phyloP scores from a whole-genome alignment of 2,329 filamentous ascomycete species.

The Neopestalotiopsis sp. region DNA sequence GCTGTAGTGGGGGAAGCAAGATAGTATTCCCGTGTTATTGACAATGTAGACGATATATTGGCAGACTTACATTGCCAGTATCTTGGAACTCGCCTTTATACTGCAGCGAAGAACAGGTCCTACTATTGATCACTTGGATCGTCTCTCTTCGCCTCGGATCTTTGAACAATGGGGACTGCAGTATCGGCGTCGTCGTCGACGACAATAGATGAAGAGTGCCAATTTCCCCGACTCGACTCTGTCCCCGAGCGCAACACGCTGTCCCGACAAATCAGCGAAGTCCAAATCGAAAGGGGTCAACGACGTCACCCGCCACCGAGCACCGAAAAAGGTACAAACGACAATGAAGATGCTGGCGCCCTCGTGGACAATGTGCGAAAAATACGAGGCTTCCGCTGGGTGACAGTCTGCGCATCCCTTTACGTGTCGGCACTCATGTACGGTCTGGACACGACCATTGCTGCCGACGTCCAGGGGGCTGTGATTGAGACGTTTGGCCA shows the following conservation, averaged over 20 bases:
- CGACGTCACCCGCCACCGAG: background rate
- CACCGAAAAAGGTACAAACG: background rate
- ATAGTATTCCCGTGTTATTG: background rate
- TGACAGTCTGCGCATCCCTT: slow-evolving; percentile 1
- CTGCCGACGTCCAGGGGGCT: slow-evolving; percentile 46
- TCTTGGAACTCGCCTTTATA: background rate
- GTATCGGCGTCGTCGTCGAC: background rate
- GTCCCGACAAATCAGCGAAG: background rate
- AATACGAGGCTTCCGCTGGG: slow-evolving; percentile 3
- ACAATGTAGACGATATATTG: background rate
- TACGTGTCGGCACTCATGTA: slow-evolving; percentile 34
- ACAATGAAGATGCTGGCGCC: background rate
- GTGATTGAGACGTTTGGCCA: slow-evolving; percentile 40
- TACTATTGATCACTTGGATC: background rate
- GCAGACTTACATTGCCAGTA: background rate
- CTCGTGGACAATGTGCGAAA: background rate
- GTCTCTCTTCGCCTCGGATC: background rate
- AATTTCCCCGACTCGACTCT: background rate
- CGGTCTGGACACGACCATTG: slow-evolving; percentile 48
- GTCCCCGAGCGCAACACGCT: background rate
- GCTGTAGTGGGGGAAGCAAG: background rate
- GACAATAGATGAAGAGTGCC: background rate
- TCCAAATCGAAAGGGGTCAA: background rate
- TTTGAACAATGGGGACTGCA: background rate
- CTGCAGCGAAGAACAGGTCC: background rate